A percentile compares a stretch with the other conserved stretches of the same genome.
Conservation (phyloP, 2,329 filamentous ascomycete genomes). For the Cladophialophora psammophila region DNA sequence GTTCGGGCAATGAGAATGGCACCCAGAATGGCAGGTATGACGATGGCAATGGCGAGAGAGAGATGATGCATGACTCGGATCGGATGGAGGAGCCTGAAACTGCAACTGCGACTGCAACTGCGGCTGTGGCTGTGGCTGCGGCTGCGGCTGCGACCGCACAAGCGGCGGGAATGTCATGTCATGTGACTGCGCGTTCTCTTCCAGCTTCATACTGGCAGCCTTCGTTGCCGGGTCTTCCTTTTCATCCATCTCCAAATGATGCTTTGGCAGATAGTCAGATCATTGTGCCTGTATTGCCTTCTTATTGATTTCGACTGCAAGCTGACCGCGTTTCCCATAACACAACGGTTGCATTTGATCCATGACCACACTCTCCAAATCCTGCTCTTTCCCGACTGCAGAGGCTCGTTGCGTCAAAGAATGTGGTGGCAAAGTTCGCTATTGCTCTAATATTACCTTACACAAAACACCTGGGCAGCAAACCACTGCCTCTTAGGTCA, state of each 20-base stretch:
- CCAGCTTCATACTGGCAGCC: background rate
- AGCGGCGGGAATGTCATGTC: background rate
- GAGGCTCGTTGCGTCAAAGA: constrained; percentile 14
- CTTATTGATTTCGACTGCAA: background rate
- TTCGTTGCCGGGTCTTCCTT: background rate
- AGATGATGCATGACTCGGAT: constrained; percentile 2
- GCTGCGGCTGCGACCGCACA: background rate
- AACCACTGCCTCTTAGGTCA: background rate
- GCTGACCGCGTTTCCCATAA: background rate
- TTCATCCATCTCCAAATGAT: background rate
- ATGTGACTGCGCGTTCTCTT: constrained; percentile 1
- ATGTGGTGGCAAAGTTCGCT: background rate
- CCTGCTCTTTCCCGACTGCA: constrained; percentile 3
- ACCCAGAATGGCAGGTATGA: background rate
- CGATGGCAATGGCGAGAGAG: background rate
- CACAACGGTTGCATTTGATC: background rate
- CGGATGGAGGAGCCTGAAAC: background rate
- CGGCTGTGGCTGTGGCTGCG: constrained; percentile 3
- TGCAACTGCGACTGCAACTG: background rate
- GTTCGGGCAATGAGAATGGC: background rate
- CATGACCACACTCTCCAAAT: background rate
- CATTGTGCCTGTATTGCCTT: background rate
- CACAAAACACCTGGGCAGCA: background rate
- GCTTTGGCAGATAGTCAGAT: background rate
- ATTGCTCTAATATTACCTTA: background rate